phyloP scores from a whole-genome alignment of 1,284 basidiomycete species.

The Ceratobasidium papillatum region DNA sequence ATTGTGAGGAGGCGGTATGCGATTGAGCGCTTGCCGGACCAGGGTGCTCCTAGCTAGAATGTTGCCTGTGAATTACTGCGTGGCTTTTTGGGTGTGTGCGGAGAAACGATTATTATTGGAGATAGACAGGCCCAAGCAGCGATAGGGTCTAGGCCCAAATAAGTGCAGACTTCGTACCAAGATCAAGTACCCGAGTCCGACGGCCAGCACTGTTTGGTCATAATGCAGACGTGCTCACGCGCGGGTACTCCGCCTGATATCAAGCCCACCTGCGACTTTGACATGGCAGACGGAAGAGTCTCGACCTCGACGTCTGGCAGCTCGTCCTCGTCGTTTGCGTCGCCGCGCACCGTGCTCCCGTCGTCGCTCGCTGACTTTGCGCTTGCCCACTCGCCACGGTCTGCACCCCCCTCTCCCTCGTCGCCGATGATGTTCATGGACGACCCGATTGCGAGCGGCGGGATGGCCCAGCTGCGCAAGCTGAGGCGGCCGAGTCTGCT shows the following conservation, averaged over 20 bases:
- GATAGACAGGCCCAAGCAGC: neutral
- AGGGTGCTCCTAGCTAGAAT: constrained; percentile 69
- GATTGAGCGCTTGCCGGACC: constrained; percentile 92
- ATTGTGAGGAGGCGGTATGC: constrained; percentile 90
- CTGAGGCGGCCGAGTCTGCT: constrained; percentile 44
- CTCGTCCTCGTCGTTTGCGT: constrained; percentile 32
- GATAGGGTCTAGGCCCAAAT: constrained; percentile 25
- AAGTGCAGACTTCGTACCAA: neutral
- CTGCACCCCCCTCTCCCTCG: constrained; percentile 44
- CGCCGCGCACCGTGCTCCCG: constrained; percentile 39
- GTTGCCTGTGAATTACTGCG: too few species aligned
- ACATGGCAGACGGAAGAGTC: neutral
- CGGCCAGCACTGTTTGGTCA: neutral
- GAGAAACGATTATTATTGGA: neutral
- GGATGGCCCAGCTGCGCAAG: constrained; percentile 40
- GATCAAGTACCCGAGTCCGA: constrained; percentile 2
- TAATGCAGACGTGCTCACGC: neutral
- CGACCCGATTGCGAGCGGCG: constrained; percentile 32
- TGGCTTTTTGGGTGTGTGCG: neutral
- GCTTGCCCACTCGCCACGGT: constrained; percentile 40
- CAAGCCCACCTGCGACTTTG: neutral
- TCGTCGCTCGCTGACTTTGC: constrained; percentile 40
- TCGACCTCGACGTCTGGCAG: neutral
- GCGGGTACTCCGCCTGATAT: neutral
- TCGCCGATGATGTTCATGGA: constrained; percentile 44